Evolutionary conservation across 345 rosid genomes (phyloP).

Genomic region (Eucalyptus fibrosa): DNA sequence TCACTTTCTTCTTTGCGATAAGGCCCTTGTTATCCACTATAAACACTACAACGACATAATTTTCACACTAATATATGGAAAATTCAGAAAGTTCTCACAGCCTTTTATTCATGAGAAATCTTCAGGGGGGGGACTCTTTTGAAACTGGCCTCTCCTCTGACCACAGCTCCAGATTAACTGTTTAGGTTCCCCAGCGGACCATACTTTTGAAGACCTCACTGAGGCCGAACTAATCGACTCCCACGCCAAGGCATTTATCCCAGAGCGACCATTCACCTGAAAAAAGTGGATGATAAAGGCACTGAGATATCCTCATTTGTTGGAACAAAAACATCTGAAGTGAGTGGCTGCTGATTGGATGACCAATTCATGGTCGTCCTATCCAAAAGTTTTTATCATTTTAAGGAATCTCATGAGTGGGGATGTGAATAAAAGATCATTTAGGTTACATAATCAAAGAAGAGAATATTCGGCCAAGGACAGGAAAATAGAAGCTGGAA

Average conservation of each 20-base stretch:
- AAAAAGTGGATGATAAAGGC: neutral
- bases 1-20: neutral
- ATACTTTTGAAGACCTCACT: constrained; percentile 48
- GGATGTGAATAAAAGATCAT: neutral
- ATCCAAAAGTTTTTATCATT: neutral
- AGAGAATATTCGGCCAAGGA: neutral
- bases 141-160: constrained; percentile 82
- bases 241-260: constrained; percentile 49
- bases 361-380: neutral
- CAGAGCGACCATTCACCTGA: constrained; percentile 79
- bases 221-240: constrained; percentile 34
- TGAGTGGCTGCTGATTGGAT: neutral
- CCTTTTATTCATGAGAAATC: constrained; percentile 59
- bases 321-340: neutral
- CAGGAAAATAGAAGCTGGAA: neutral
- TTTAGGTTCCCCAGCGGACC: constrained; percentile 71
- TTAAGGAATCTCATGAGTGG: neutral
- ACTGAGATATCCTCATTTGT: neutral
- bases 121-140: constrained; percentile 30
- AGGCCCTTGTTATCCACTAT: neutral
- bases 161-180: constrained; percentile 76
- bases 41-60: neutral
- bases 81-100: neutral
- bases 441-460: neutral
- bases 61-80: neutral